These are phyloP conservation scores for Pulveroboletus sp. DNA, from an alignment of 768 basidiomycete species.

Conservation along the genomic window DNA sequence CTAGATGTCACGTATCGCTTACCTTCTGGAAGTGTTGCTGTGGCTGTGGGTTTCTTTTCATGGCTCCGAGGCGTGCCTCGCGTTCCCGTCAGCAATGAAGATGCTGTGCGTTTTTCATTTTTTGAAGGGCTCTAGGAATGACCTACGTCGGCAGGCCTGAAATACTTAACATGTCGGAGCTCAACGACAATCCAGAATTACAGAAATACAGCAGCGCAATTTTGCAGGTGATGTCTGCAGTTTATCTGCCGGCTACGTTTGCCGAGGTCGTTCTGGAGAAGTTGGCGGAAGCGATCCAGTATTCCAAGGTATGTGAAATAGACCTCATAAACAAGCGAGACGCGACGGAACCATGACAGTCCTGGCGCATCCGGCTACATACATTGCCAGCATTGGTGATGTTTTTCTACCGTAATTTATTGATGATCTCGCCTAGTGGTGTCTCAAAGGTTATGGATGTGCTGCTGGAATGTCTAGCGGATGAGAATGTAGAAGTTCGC, in stretches of 20 bases:
- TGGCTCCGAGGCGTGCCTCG: constrained; percentile 67
- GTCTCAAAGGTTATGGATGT: constrained; percentile 78
- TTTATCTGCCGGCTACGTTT: constrained; percentile 69
- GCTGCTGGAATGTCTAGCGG: constrained; percentile 76
- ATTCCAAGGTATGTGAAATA: constrained; percentile 57
- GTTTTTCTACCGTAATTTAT: constrained; percentile 88
- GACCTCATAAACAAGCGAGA: constrained; percentile 1
- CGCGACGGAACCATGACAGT: constrained; percentile 42
- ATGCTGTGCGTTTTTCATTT: constrained; percentile 58
- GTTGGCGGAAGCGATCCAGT: constrained; percentile 71
- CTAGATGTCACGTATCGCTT: constrained; percentile 4
- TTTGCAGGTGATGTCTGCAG: constrained; percentile 77
- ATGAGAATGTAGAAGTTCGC: constrained; percentile 91
- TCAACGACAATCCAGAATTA: constrained; percentile 81
- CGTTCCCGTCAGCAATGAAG: constrained; percentile 75
- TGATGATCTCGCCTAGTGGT: constrained; percentile 66
- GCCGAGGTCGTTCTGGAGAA: constrained; percentile 57
- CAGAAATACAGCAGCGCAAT: constrained; percentile 80
- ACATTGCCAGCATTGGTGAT: constrained; percentile 85
- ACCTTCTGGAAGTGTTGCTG: constrained; percentile 55
- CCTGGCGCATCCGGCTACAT: constrained; percentile 88
- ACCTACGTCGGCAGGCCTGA: constrained; percentile 58
- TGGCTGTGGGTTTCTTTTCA: constrained; percentile 82
- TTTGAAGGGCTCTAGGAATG: neutral
- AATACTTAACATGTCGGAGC: constrained; percentile 85